Base-by-base conservation (phyloP, 352 stramenopile genomes). In the Pythium monospermum region DNA sequence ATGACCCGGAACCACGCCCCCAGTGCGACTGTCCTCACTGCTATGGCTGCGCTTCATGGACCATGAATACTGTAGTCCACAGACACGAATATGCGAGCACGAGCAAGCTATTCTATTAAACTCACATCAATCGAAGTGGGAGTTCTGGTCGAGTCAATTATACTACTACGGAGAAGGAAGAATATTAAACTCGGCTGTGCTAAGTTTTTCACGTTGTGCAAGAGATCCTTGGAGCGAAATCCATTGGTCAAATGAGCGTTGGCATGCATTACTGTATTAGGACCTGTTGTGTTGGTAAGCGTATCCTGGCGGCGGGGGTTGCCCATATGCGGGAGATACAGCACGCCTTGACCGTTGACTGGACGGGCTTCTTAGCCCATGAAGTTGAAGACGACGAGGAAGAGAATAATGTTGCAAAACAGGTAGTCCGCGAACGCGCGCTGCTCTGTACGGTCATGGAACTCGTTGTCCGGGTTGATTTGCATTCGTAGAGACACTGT, bases 311-410 rank as follows among this genome's bases (percentile, higher is more conserved):
- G 22, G 44, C n/a, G 25, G 44, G n/a, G 31, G 44, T 28, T 27
- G 1, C 19, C 12, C 27, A 4, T 40, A 18, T 40, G 27, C 27
- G 6, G 23, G 19, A 49, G 21, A 28, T 22, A 3, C 2, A 15
- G 7, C 35, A 49, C 38, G n/a, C n/a, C n/a, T n/a, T n/a, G n/a
- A n/a, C n/a, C n/a, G n/a, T n/a, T n/a, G n/a, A n/a, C n/a, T n/a
- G n/a, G n/a, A n/a, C n/a, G n/a, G n/a, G n/a, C n/a, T n/a, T n/a
- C n/a, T 48, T 87, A 96, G 52, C 87, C 87, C 78, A 96, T 96
- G 69, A 96, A 96, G 73, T 96, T 96, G 68, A 95, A 94, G 38
- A 96, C 87, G 40, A 94, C 87, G 36, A 96, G 76, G 75, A 96
- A 96, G 46, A 96, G 78, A 30, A 96, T 86, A 62, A 96, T 79